These are phyloP conservation scores for Phytopythium boreale DNA, from an alignment of 352 stramenopile genomes.

Conservation along the genomic window DNA sequence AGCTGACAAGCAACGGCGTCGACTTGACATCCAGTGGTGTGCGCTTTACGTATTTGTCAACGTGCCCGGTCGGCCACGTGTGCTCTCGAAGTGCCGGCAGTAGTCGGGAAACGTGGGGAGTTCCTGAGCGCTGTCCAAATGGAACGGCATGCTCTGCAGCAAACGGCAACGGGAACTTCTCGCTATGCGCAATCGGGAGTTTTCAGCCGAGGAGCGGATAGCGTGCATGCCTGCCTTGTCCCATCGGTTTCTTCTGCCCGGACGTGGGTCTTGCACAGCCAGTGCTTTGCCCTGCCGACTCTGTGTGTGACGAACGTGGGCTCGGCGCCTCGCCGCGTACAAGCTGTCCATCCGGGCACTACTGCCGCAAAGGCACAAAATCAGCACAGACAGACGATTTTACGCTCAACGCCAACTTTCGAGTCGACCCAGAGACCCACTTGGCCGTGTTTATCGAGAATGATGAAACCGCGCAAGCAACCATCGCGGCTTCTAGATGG, in stretches of 20 bases:
- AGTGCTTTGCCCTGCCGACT: constrained; percentile 88
- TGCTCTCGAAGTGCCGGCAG: neutral
- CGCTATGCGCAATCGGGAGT: constrained; percentile 88
- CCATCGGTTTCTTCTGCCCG: constrained; percentile 94
- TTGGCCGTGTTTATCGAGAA: constrained; percentile 53
- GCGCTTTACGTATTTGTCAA: constrained; percentile 71
- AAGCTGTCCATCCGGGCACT: constrained; percentile 90
- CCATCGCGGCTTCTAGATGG: constrained; percentile 21
- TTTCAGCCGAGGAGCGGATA: constrained; percentile 92
- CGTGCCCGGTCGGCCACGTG: constrained; percentile 28
- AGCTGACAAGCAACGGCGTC: constrained; percentile 84
- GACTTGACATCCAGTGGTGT: constrained; percentile 78
- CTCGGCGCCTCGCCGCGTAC: constrained; percentile 68
- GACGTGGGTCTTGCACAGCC: constrained; percentile 89
- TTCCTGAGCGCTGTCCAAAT: constrained; percentile 65
- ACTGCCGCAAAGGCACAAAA: constrained; percentile 94
- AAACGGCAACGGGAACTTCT: constrained; percentile 86
- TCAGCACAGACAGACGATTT: constrained; percentile 68
- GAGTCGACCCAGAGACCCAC: constrained; percentile 61
- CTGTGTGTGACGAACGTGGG: constrained; percentile 91
- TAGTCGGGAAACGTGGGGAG: constrained; percentile 6
- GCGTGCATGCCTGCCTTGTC: constrained; percentile 84
- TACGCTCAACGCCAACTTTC: constrained; percentile 49
- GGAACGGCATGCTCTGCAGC: constrained; percentile 68
- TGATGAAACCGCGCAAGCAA: constrained; percentile 15